Evolutionary conservation across 2,329 filamentous ascomycete genomes (phyloP).

Genomic region (Periconia digitata): DNA sequence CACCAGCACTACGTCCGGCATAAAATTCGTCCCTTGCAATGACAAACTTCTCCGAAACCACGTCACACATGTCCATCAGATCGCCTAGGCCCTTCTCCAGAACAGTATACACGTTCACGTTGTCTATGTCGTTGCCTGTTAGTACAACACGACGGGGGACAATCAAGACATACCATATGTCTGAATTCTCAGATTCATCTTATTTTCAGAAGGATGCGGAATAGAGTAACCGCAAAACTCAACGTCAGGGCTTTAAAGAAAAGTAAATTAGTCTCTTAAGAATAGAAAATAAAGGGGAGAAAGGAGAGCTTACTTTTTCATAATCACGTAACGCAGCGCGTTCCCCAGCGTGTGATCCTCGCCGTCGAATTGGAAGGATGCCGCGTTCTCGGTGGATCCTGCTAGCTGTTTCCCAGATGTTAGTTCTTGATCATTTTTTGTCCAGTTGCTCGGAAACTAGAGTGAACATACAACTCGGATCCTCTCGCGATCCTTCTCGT

Average conservation of each 20-base stretch:
- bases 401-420: constrained; percentile 63
- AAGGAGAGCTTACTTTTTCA: constrained; percentile 81
- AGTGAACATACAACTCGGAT: constrained; percentile 51
- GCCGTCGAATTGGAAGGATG: constrained; percentile 90
- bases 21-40: constrained; percentile 61
- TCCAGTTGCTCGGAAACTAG: too few species aligned
- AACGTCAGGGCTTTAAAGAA: constrained; percentile 72
- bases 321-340: constrained; percentile 89
- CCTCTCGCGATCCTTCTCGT: constrained; percentile 44
- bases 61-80: constrained; percentile 88
- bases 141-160: neutral
- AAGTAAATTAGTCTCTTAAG: constrained; percentile 1
- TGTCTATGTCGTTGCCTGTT: constrained; percentile 56
- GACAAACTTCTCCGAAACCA: constrained; percentile 88
- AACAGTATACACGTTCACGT: constrained; percentile 78
- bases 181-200: constrained; percentile 97
- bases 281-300: neutral
- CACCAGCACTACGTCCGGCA: neutral
- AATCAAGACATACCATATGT: constrained; percentile 71
- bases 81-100: constrained; percentile 88
- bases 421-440: neutral
- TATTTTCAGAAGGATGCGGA: constrained; percentile 90
- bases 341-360: constrained; percentile 97
- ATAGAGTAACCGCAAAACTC: constrained; percentile 99
- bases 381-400: constrained; percentile 80